Percentiles rank a stretch among this genome's conserved stretches.
Evolutionary conservation across 2,329 filamentous ascomycete species (phyloP).

Genomic region (Aschersonia sp.): DNA sequence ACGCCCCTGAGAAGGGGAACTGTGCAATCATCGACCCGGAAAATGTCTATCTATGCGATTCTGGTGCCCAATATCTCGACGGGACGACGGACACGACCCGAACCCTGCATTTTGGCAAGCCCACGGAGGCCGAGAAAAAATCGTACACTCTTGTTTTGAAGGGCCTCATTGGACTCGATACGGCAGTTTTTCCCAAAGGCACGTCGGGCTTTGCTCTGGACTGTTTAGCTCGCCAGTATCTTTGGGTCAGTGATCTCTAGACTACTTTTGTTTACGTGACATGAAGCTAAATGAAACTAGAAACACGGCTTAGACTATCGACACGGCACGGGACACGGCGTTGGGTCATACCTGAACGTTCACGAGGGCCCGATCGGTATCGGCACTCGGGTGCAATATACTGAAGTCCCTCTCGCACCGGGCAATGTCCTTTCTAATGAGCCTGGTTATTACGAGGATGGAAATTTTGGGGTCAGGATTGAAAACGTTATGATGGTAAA

Average conservation of each 20-base stretch:
- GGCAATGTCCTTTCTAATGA: slow-evolving; percentile 95
- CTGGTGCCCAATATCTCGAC: slow-evolving; percentile 89
- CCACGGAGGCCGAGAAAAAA: slow-evolving; percentile 69
- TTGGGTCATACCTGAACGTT: slow-evolving; percentile 90
- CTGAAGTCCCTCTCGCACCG: slow-evolving; percentile 76
- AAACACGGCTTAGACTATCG: slow-evolving; percentile 76
- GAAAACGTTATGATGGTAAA: slow-evolving; percentile 90
- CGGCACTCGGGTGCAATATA: slow-evolving; percentile 79
- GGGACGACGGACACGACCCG: slow-evolving; percentile 93
- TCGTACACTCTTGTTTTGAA: slow-evolving; percentile 92
- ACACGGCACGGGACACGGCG: slow-evolving; percentile 90
- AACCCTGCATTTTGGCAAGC: slow-evolving; percentile 81
- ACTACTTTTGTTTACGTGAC: no score
- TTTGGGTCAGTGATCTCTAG: slow-evolving; percentile 52
- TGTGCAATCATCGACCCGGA: slow-evolving; percentile 75
- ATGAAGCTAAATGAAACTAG: slow-evolving; percentile 11
- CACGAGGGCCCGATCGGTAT: slow-evolving; percentile 97
- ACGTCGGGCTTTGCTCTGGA: slow-evolving; percentile 90
- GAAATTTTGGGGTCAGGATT: slow-evolving; percentile 85
- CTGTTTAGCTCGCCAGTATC: slow-evolving; percentile 70
- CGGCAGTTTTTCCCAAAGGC: slow-evolving; percentile 81
- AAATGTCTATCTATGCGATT: slow-evolving; percentile 88
- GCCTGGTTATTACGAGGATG: slow-evolving; percentile 94
- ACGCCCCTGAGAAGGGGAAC: slow-evolving; percentile 70
- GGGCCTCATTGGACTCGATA: slow-evolving; percentile 79